Evolutionary conservation across 2,329 filamentous ascomycete genomes (phyloP), one percentile per base, ranked within the genome.

Genomic region (Colletotrichum sublineola): DNA sequence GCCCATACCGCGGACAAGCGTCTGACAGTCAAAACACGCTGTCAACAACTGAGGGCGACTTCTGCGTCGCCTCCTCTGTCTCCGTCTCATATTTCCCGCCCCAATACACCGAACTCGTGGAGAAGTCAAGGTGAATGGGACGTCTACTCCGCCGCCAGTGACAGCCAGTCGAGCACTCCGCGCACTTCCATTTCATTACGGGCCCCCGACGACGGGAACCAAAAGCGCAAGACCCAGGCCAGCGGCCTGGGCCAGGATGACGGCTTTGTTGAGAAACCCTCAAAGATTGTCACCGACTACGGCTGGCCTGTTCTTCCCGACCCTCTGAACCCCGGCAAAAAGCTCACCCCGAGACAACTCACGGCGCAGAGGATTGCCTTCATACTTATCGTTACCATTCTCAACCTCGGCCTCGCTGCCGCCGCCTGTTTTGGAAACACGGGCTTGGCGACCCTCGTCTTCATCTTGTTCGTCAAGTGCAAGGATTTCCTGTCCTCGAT

Each of bases 51-150:
- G 3, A 40, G 36, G 36, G n/a, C 38, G 14, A 15, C 14, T 11
- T n/a, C 24, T 24, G 24, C 31, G 2, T 18, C 48, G 46, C 14
- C 36, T 6, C 3, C n/a, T 8, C 31, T 9, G 2, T 40, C 63
- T 9, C 63, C 36, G 6, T 46, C 53, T 18, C 40, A 20, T 18
- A 5, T 58, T 1, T 66, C 38, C 4, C 53, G 63, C 14, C 63
- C 53, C 20, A 53, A 53, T 9, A 66, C 63, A 11, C 63, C 63
- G 4, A 66, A 66, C 52, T 66, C 63, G 15, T 66, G 63, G 63
- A 2, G 63, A 15, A 66, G 63, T 6, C 63, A 66, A 31, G 63
- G 63, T n/a, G 63, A 66, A n/a, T 66, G 63, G 63, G 63, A 66
- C 36, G 42, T 53, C 53, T 66, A 58, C 53, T 66, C 63, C 18